Evolutionary conservation across 176 grass and related monocot species (phyloP).

Genomic region (Oryza rufipogon): DNA sequence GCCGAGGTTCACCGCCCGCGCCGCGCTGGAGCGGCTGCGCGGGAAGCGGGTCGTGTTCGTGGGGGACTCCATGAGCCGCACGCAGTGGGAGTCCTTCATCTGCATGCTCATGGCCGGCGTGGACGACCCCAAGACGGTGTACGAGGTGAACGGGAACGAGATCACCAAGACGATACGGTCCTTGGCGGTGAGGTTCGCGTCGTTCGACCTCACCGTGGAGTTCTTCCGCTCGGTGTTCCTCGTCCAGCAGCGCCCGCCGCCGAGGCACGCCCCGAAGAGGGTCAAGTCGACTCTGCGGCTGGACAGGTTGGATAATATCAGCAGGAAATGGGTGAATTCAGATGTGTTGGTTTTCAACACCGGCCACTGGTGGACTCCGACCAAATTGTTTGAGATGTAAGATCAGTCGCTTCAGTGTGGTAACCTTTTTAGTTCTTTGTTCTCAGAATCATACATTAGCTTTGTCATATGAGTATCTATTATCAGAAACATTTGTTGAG

Average conservation of each 20-base stretch:
- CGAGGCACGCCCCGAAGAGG: constrained; percentile 72
- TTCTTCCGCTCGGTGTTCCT: constrained; percentile 94
- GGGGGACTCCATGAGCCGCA: constrained; percentile 98
- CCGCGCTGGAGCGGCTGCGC: constrained; percentile 64
- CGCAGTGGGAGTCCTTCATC: constrained; percentile 98
- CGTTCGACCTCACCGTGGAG: constrained; percentile 79
- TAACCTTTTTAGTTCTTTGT: not conserved
- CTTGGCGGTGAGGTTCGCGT: constrained; percentile 68
- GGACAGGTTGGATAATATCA: constrained; percentile 81
- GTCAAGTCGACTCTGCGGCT: constrained; percentile 69
- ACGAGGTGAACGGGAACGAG: constrained; percentile 83
- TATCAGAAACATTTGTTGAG: constrained; percentile 1
- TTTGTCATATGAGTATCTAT: no score
- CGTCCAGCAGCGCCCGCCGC: constrained; percentile 64
- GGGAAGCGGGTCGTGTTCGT: constrained; percentile 91
- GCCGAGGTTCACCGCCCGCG: constrained; percentile 53
- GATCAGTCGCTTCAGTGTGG: constrained; percentile 33
- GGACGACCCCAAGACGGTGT: constrained; percentile 66
- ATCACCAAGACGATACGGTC: constrained; percentile 79
- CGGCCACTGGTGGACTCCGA: constrained; percentile 92
- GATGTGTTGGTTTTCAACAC: constrained; percentile 97
- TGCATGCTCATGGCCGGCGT: constrained; percentile 97
- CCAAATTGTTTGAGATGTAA: constrained; percentile 94
- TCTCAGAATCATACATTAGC: not conserved
- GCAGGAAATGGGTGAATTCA: constrained; percentile 69